A percentile compares a stretch with the other conserved stretches of the same genome.
These are phyloP conservation scores for Podospora australis DNA, from an alignment of 495 filamentous ascomycete species.

Conservation along the genomic window DNA sequence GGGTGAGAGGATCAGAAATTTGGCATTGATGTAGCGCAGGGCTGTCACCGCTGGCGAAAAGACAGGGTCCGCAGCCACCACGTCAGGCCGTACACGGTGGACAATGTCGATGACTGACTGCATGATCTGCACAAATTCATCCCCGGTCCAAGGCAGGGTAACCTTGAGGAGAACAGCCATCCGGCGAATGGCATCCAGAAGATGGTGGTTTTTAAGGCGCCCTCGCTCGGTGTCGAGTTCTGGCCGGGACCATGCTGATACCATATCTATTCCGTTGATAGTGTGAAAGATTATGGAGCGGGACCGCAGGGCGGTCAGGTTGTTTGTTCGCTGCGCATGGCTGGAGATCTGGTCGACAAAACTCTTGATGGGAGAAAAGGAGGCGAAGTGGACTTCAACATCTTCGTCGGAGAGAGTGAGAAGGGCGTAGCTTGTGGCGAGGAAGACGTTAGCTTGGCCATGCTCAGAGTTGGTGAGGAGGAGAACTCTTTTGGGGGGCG, in stretches of 20 bases:
- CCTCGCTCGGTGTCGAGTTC: slow-evolving; percentile 2
- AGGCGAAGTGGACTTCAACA: slow-evolving; percentile 48
- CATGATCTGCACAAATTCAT: slow-evolving; percentile 45
- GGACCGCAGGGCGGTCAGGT: slow-evolving; percentile 4
- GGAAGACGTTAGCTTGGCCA: slow-evolving; percentile 50
- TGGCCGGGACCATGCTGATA: slow-evolving; percentile 28
- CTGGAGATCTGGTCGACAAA: slow-evolving; percentile 13
- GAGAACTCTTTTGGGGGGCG: slow-evolving; percentile 27
- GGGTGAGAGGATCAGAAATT: slow-evolving; percentile 33
- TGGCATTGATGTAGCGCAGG: slow-evolving; percentile 27
- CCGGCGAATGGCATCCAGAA: slow-evolving; percentile 30
- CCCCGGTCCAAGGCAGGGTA: slow-evolving; percentile 36
- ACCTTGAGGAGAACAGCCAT: slow-evolving; percentile 19
- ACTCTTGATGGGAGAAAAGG: slow-evolving; percentile 35
- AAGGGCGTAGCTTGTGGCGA: slow-evolving; percentile 48
- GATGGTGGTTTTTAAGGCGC: slow-evolving; percentile 3
- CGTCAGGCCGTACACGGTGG: slow-evolving; percentile 29
- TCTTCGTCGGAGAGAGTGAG: slow-evolving; percentile 27
- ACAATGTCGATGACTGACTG: slow-evolving; percentile 40
- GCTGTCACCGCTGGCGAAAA: slow-evolving; percentile 47
- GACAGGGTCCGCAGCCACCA: slow-evolving; percentile 46
- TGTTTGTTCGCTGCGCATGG: slow-evolving; percentile 24
- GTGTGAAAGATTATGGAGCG: slow-evolving; percentile 25
- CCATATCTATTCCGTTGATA: slow-evolving; percentile 33
- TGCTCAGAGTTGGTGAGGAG: slow-evolving; percentile 52